Base-by-base conservation (phyloP, 441 rosid genomes). In the Euphorbia schlechtendalii region DNA sequence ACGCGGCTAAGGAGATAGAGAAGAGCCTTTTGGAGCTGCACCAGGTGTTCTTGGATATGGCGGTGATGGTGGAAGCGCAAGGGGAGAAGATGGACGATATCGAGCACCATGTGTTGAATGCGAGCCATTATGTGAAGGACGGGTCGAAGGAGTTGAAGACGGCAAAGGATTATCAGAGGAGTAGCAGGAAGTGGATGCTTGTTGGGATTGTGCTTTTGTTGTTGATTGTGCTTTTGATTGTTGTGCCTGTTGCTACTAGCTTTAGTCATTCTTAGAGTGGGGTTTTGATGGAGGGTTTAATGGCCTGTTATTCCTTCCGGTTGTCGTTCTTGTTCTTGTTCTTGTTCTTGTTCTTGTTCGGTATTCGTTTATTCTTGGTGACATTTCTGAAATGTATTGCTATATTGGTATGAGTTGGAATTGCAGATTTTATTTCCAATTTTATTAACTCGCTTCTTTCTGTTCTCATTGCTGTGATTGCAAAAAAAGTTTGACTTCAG, bases 51-150 rank as follows among this genome's bases (percentile, higher is more conserved):
- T 15, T 89, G 18, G 98, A 92, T 71, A 92, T 92, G 98, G 90
- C 92, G 0, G 96, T 93, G 55, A 90, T 93, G 96, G 96, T 93
- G 49, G 97, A 90, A 74, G 63, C 91, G 0, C 99, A 90, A 61
- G 99, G 95, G 3, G 97, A 93, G 77, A 86, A 93, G 76, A 78
- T 93, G 85, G 96, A 93, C 69, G 95, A 93, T 67, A 93, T 90
- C 14, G 96, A 87, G 70, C 95, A 87, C 55, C 93, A 93, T 63
- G 96, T 88, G 58, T 46, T 93, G 83, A 90, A 80, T 61, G 97
- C 93, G 0, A 72, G 87, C 15, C 86, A 90, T 63, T 88, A 86
- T 28, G 96, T 93, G 17, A 87, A 83, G 53, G 91, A 84, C 61
- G 97, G 95, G 1, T 69, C 96, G 1, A 86, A 82, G 9, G 84